A percentile compares a stretch with the other conserved stretches of the same genome.
Conservation (phyloP, 2,329 filamentous ascomycete genomes). For the Cytospora chrysosperma region DNA sequence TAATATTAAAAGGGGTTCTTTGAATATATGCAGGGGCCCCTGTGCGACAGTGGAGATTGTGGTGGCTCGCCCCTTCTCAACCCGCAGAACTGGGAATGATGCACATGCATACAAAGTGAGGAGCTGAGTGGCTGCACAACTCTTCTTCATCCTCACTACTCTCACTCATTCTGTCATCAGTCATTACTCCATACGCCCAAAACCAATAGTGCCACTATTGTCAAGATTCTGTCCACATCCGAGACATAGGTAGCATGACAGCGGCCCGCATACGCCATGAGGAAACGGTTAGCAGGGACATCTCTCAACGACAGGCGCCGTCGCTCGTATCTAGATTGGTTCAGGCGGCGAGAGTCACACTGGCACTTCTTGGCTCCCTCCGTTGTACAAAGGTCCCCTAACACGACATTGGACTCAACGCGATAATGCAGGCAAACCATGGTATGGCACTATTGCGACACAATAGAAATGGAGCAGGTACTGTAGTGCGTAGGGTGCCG, state of each 20-base stretch:
- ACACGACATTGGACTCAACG: background rate
- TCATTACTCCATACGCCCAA: no score
- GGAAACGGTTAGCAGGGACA: background rate
- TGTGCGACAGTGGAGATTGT: background rate
- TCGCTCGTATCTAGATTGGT: background rate
- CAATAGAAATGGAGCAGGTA: background rate
- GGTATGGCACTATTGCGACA: background rate
- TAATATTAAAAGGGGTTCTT: background rate
- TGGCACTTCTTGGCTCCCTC: background rate
- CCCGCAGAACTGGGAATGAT: no score
- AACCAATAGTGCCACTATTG: background rate
- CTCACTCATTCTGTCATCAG: no score
- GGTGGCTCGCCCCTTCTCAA: background rate
- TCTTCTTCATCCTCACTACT: background rate
- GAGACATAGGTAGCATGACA: background rate
- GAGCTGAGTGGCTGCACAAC: background rate
- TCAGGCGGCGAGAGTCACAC: background rate
- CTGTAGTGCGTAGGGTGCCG: background rate
- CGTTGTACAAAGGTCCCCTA: background rate
- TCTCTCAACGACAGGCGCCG: background rate
- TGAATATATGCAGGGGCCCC: background rate
- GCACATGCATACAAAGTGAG: background rate
- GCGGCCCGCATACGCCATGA: background rate
- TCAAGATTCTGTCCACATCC: background rate
- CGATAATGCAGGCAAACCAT: background rate